Percentiles rank a stretch among this genome's conserved stretches.
Conservation (phyloP, 495 filamentous ascomycete species). For the Neurospora pannonica region DNA sequence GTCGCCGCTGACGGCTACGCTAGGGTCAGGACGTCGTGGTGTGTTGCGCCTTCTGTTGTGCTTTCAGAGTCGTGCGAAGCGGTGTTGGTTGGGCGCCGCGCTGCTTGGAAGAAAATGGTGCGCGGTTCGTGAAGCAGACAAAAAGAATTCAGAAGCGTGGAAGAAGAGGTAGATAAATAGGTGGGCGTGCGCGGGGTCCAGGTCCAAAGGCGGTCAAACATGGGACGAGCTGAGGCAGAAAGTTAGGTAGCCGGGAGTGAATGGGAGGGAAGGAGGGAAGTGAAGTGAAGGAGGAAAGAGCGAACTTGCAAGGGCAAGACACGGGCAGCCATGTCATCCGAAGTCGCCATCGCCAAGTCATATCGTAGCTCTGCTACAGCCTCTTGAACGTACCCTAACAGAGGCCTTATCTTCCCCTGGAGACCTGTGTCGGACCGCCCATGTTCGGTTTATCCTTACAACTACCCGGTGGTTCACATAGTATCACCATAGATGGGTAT, state of each 20-base stretch:
- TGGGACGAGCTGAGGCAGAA: background rate
- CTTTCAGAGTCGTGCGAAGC: background rate
- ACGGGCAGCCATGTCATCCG: background rate
- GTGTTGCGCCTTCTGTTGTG: background rate
- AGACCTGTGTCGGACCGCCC: background rate
- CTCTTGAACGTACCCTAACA: background rate
- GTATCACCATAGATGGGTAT: rapidly evolving
- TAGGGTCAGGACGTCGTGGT: background rate
- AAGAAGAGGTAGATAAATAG: background rate
- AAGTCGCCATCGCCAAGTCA: background rate
- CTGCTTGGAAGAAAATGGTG: background rate
- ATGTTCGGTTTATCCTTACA: background rate
- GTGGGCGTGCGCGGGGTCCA: background rate
- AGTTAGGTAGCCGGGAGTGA: too few relatives aligned
- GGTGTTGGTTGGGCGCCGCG: background rate
- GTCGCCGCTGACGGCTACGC: background rate
- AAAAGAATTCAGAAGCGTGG: background rate
- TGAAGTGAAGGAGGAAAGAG: background rate
- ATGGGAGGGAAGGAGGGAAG: background rate
- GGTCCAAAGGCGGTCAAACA: background rate
- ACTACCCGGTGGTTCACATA: background rate
- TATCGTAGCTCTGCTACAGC: background rate
- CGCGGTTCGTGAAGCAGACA: background rate
- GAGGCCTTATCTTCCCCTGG: background rate
- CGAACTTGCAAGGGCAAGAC: background rate